Conservation (phyloP, 148 eudicot genomes). For the Camellia granthamiana region DNA sequence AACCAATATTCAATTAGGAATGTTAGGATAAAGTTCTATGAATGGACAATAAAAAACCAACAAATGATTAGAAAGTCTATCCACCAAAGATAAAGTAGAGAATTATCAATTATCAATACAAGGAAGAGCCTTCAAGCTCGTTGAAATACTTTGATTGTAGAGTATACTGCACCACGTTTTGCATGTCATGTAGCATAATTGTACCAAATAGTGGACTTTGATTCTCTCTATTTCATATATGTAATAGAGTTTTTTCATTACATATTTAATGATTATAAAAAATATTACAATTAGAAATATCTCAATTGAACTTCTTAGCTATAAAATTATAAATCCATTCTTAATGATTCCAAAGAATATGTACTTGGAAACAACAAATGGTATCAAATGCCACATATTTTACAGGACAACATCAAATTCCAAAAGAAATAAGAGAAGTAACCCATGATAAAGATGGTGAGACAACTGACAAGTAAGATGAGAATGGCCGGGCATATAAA, state of each 20-base stretch:
- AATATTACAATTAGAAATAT: neutral
- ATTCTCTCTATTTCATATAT: no score
- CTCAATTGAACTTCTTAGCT: neutral
- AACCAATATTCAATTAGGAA: no score
- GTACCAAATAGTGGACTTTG: slow-evolving; percentile 84
- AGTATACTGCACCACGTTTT: slow-evolving; percentile 79
- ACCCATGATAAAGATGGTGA: no score
- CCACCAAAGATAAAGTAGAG: slow-evolving; percentile 12
- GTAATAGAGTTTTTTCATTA: slow-evolving; percentile 61
- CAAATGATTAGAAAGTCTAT: neutral
- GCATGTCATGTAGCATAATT: slow-evolving; percentile 98
- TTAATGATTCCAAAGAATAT: no score
- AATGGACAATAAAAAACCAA: neutral
- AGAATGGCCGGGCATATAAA: no score
- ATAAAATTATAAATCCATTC: neutral
- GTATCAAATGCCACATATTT: no score
- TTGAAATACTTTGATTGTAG: slow-evolving; percentile 81
- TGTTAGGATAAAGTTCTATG: no score
- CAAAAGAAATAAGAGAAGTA: no score
- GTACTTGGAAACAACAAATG: no score
- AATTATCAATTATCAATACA: slow-evolving; percentile 35
- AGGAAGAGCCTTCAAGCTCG: slow-evolving; percentile 98
- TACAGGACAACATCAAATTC: no score
- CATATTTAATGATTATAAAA: slow-evolving; percentile 52
- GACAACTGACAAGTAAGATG: no score